Base-by-base conservation (phyloP, 495 filamentous ascomycete species). In the Neurospora sp. region DNA sequence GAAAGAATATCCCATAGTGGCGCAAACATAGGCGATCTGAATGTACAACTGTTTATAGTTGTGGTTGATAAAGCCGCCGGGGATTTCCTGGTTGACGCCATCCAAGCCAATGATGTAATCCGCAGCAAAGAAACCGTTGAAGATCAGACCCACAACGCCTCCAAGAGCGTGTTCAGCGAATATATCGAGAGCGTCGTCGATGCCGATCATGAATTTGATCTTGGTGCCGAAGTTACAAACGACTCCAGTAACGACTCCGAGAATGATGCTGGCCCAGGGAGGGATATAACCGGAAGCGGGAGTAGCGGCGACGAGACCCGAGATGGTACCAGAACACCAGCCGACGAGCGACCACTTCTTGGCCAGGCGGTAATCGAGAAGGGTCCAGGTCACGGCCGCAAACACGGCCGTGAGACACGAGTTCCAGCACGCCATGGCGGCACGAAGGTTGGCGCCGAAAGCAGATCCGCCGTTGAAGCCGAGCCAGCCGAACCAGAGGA, bases 271-370 rank as follows among this genome's bases (percentile, higher is more conserved):
- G 20, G 90, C 94, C 92, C 96, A 98, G 12, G 96, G 94, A 40
- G 93, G 88, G 79, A 98, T 92, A 83, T 89, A 92, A 71, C 93
- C 93, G 37, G 93, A 93, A 9, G 93, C 93, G 9, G 93, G 93
- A n/a, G 93, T 96, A 16, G 94, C 94, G 70, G 93, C 93, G 38
- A 99, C 96, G 38, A 96, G 89, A 69, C 93, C 93, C 0, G 92
- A 93, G 80, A 96, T 96, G 75, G 91, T 90, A 68, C 96, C 96
- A 35, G 96, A 99, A 83, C 96, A 99, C 92, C 96, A 97, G 71
- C 96, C 96, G 77, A 99, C 96, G 88, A 98, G 97, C 3, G 95
- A 97, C 96, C 96, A 98, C 85, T 99, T 99, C 81, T 91, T 90
- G 68, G 96, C 96, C 66, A 99, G 87, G 69, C 96, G 90, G 88